Percentiles rank a stretch among this genome's conserved stretches.
Evolutionary conservation across 2,329 filamentous ascomycete genomes (phyloP).

Genomic region (Pestalotiopsis sp.): DNA sequence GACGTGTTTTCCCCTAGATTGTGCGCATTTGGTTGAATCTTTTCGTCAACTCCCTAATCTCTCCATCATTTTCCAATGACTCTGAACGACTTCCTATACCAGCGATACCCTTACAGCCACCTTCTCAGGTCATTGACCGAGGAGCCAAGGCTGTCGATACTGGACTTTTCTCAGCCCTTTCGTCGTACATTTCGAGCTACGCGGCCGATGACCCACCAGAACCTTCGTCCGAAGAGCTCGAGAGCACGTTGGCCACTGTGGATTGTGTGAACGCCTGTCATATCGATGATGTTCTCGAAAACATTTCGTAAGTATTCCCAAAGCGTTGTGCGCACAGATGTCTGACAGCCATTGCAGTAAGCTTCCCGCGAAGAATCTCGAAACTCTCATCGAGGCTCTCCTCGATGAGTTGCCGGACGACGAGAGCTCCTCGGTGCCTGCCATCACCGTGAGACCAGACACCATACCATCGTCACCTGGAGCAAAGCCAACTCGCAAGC

Average conservation of each 20-base stretch:
- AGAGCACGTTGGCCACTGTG: conserved; percentile 91
- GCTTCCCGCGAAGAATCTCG: conserved; percentile 61
- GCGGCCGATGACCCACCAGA: conserved; percentile 97
- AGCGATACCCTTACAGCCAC: conserved; percentile 85
- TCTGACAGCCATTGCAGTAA: conserved; percentile 45
- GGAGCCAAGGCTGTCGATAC: conserved; percentile 77
- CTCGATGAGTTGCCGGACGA: conserved; percentile 88
- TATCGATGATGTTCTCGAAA: conserved; percentile 79
- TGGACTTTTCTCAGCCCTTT: conserved; percentile 91
- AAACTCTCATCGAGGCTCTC: conserved; percentile 70
- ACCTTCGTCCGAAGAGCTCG: conserved; percentile 94
- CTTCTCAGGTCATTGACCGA: conserved; percentile 90
- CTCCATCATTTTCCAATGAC: conserved; percentile 70
- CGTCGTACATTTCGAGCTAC: conserved; percentile 97
- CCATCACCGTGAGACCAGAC: conserved; percentile 91
- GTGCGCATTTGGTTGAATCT: conserved; percentile 93
- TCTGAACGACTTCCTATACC: conserved; percentile 71
- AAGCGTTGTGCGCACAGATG: not conserved
- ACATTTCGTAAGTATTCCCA: conserved; percentile 67
- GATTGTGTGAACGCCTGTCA: conserved; percentile 92
- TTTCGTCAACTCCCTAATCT: conserved; percentile 92
- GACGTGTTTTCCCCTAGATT: conserved; percentile 58
- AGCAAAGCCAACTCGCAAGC: conserved; percentile 55
- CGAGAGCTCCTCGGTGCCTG: conserved; percentile 65
- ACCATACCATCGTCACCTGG: conserved; percentile 64